Percentiles rank a stretch among this genome's conserved stretches.
phyloP scores from a whole-genome alignment of 306 rosid genomes.

The Castanea crenata region DNA sequence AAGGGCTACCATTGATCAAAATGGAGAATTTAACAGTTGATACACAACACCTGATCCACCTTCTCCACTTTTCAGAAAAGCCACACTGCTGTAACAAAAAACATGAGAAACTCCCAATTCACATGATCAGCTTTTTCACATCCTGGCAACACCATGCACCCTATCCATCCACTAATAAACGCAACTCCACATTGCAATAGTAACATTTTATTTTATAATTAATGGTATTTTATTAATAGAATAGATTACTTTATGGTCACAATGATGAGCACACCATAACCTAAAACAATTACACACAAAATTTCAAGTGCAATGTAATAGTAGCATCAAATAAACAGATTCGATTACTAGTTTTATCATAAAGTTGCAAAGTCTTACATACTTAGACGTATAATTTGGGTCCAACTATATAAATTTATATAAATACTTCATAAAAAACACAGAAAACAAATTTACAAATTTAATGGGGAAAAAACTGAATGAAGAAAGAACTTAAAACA shows the following conservation, averaged over 20 bases:
- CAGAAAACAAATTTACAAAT: not conserved
- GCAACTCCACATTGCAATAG: not conserved
- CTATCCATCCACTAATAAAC: not conserved
- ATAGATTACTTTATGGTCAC: too few relatives aligned
- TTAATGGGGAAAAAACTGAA: not conserved
- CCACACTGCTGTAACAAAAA: too few relatives aligned
- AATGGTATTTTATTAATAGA: too few relatives aligned
- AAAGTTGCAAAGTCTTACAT: too few relatives aligned
- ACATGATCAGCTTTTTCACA: not conserved
- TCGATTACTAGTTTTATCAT: too few relatives aligned
- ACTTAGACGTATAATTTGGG: not conserved
- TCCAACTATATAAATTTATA: not conserved
- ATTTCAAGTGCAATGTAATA: not conserved
- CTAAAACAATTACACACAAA: too few relatives aligned
- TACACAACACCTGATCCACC: too few relatives aligned
- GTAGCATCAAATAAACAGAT: not conserved
- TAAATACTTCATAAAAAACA: not conserved
- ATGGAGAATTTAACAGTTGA: too few relatives aligned
- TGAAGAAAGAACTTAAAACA: not conserved
- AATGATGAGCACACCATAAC: too few relatives aligned
- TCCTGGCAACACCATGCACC: not conserved
- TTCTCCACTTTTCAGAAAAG: too few relatives aligned
- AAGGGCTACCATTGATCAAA: too few relatives aligned
- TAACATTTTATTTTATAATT: not conserved
- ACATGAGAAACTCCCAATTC: too few relatives aligned